Conservation (phyloP, 306 rosid genomes). For the Trifolium fragiferum region DNA sequence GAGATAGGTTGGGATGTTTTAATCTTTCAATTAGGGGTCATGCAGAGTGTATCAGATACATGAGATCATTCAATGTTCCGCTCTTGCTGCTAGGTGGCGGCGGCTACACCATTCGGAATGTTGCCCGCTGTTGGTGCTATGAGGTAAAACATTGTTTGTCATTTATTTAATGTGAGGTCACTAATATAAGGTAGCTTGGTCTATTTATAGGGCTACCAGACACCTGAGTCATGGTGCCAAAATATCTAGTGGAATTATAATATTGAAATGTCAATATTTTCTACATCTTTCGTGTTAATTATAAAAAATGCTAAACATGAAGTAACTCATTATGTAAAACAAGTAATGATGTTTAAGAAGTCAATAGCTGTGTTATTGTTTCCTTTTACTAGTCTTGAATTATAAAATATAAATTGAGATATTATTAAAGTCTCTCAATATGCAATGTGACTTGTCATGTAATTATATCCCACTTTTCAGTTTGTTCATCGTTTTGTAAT, state of each 20-base stretch:
- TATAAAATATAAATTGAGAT: background rate
- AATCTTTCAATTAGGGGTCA: constrained; percentile 90
- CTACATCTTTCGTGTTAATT: background rate
- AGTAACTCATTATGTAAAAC: constrained; percentile 1
- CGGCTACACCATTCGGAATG: constrained; percentile 89
- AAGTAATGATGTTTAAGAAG: background rate
- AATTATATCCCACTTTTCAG: constrained; percentile 23
- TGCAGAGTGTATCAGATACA: constrained; percentile 85
- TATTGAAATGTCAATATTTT: background rate
- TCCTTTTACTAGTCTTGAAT: background rate
- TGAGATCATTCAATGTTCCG: constrained; percentile 93
- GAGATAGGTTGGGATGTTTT: constrained; percentile 89
- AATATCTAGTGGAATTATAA: background rate
- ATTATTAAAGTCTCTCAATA: background rate
- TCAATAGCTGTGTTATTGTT: background rate
- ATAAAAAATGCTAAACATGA: background rate
- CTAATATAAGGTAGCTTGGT: constrained; percentile 1
- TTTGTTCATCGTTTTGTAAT: constrained; percentile 24
- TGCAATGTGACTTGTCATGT: background rate
- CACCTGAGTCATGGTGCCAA: background rate
- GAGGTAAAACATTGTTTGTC: constrained; percentile 59
- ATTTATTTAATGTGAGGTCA: background rate
- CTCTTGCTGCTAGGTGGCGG: constrained; percentile 86
- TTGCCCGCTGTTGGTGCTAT: constrained; percentile 94
- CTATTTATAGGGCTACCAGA: constrained; percentile 6